Conservation (phyloP, 768 basidiomycete genomes). For the Kwoniella newhampshirensis region DNA sequence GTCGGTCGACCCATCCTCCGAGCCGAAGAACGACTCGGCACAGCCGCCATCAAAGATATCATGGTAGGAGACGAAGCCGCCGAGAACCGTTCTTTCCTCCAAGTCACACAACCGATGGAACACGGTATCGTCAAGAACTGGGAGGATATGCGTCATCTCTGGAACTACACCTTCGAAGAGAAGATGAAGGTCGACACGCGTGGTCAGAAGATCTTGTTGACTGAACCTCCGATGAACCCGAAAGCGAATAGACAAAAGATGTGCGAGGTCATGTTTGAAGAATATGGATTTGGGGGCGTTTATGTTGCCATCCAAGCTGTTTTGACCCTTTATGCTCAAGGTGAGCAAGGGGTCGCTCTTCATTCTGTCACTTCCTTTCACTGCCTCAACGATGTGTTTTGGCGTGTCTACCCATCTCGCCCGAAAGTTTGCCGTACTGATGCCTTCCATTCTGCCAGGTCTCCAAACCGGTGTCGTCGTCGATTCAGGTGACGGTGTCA, state of each 20-base stretch:
- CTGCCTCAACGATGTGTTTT: neutral
- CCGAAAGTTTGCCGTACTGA: constrained; percentile 4
- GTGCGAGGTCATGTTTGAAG: constrained; percentile 99
- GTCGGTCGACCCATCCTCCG: constrained; percentile 95
- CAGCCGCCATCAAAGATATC: constrained; percentile 87
- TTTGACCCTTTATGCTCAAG: constrained; percentile 96
- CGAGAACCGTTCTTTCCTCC: constrained; percentile 87
- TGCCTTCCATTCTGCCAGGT: constrained; percentile 59
- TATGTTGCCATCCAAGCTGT: constrained; percentile 99
- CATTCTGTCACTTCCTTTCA: neutral
- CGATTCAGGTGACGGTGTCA: constrained; percentile 98
- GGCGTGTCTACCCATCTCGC: neutral
- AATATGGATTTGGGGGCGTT: constrained; percentile 91
- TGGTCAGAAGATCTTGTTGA: constrained; percentile 86
- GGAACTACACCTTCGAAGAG: constrained; percentile 98
- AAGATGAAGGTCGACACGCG: constrained; percentile 84
- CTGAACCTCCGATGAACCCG: constrained; percentile 99
- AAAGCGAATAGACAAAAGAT: constrained; percentile 86
- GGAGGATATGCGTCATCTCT: constrained; percentile 97
- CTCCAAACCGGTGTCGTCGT: constrained; percentile 97
- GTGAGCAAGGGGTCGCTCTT: constrained; percentile 60
- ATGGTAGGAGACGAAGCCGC: constrained; percentile 98
- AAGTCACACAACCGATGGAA: constrained; percentile 97
- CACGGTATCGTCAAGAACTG: constrained; percentile 98
- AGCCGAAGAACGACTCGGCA: constrained; percentile 90